Evolutionary conservation across 176 grass and related monocot genomes (phyloP).

Genomic region (Tillandsia leiboldiana): DNA sequence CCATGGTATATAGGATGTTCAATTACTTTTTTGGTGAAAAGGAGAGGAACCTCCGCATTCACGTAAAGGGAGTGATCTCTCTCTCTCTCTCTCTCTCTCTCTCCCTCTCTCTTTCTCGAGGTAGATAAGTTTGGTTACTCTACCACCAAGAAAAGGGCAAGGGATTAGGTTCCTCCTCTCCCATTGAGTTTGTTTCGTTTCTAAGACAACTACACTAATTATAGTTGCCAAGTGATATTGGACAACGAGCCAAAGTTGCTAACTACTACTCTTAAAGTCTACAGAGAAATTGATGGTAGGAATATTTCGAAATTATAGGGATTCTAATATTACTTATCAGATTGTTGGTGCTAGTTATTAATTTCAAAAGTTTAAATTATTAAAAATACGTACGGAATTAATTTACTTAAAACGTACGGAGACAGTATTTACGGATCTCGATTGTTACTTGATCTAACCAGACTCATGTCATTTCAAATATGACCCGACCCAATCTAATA

Average conservation of each 20-base stretch:
- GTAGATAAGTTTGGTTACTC: constrained; percentile 18
- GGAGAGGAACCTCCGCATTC: constrained; percentile 4
- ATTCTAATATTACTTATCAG: neutral
- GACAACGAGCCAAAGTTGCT: neutral
- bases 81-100: neutral
- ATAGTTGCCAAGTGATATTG: neutral
- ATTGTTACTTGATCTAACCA: too few species aligned
- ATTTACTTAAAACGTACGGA: too few species aligned
- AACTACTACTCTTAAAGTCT: neutral
- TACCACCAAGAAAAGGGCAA: constrained; percentile 13
- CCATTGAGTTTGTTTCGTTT: constrained; percentile 13
- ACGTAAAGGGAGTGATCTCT: constrained; percentile 16
- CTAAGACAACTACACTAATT: neutral
- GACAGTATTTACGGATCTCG: too few species aligned
- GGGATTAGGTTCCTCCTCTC: constrained; percentile 13
- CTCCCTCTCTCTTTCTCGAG: neutral
- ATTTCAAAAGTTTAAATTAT: too few species aligned
- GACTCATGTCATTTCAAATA: too few species aligned
- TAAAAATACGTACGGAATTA: too few species aligned
- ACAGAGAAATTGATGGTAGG: too few species aligned
- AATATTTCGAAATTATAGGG: neutral
- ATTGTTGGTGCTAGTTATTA: neutral
- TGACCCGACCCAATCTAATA: too few species aligned
- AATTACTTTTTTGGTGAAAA: neutral
- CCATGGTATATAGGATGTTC: neutral